Evolutionary conservation across 2,329 filamentous ascomycete species (phyloP).

Genomic region (Chalaropsis thielavioides): DNA sequence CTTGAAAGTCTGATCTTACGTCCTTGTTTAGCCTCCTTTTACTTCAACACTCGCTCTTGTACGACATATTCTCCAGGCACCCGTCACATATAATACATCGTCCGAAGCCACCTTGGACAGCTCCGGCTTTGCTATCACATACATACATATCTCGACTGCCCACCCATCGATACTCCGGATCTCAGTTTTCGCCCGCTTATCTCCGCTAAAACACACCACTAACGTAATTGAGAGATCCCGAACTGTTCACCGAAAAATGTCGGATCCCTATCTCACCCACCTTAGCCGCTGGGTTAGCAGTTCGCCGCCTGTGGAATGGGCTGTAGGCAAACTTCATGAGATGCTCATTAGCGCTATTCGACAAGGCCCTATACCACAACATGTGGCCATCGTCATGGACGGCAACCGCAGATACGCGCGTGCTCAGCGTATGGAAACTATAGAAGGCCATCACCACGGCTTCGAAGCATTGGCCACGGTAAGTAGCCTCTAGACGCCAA

Average conservation of each 20-base stretch:
- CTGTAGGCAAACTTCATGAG: slow-evolving; percentile 62
- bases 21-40: background rate
- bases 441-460: slow-evolving; percentile 88
- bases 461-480: slow-evolving; percentile 74
- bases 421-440: slow-evolving; percentile 82
- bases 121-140: background rate
- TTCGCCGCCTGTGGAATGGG: slow-evolving; percentile 86
- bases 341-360: slow-evolving; percentile 75
- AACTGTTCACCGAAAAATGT: slow-evolving; percentile 29
- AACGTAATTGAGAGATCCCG: background rate
- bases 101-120: background rate
- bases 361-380: slow-evolving; percentile 82
- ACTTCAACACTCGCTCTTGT: background rate
- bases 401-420: slow-evolving; percentile 88
- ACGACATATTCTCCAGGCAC: background rate
- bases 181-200: background rate
- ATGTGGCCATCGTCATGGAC: slow-evolving; percentile 99
- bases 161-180: background rate
- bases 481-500: background rate
- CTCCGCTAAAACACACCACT: background rate
- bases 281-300: slow-evolving; percentile 57
- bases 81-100: background rate
- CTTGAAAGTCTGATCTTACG: background rate
- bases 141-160: background rate
- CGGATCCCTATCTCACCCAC: slow-evolving; percentile 37